Percentiles rank a stretch among this genome's conserved stretches.
Evolutionary conservation across 139 green algal genomes (phyloP).

Genomic region (Chlamydomonas applanata): DNA sequence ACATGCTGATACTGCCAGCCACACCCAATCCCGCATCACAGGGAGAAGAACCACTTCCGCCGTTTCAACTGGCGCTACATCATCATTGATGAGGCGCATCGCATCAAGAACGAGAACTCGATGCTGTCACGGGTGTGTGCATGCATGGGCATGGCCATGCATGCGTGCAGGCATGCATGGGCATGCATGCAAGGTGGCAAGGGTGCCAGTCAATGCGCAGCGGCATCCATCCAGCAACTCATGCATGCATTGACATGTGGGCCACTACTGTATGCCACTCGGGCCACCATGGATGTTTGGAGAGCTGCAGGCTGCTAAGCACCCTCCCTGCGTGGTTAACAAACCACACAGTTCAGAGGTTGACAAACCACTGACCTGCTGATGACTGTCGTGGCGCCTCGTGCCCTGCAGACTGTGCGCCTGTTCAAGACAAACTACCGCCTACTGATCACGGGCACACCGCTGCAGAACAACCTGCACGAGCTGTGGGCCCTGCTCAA

Average conservation of each 20-base stretch:
- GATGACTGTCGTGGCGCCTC: neutral
- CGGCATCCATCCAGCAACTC: no score
- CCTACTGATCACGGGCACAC: conserved; percentile 97
- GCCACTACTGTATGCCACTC: no score
- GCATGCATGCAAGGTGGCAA: no score
- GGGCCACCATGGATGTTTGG: no score
- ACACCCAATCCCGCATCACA: neutral
- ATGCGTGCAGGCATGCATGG: no score
- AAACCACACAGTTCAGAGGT: no score
- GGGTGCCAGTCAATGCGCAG: no score
- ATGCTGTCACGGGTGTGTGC: conserved; percentile 77
- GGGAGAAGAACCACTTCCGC: conserved; percentile 93
- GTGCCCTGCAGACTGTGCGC: conserved; percentile 68
- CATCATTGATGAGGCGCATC: conserved; percentile 99
- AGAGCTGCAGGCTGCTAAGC: no score
- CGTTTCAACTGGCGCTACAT: conserved; percentile 98
- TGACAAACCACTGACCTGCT: no score
- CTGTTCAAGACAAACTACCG: conserved; percentile 92
- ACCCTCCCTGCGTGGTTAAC: neutral
- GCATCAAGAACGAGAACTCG: conserved; percentile 99
- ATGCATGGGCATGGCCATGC: no score
- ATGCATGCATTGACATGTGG: no score
- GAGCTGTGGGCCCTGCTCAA: conserved; percentile 99
- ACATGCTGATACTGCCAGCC: no score
- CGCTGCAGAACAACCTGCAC: conserved; percentile 97